Evolutionary conservation across 306 rosid species (phyloP).

Genomic region (Gleditsia sinensis): DNA sequence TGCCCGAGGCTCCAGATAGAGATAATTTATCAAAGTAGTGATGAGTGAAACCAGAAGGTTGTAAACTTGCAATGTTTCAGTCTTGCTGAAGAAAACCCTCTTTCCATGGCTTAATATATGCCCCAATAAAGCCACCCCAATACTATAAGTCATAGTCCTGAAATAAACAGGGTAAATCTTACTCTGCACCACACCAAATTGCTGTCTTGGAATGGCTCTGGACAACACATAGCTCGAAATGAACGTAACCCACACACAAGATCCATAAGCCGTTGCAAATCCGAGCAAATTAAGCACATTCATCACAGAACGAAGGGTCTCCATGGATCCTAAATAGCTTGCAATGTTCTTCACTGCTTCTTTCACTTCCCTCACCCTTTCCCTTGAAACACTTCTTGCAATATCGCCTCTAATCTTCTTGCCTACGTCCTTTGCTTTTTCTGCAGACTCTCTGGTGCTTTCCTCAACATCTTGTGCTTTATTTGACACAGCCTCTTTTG

Average conservation of each 20-base stretch:
- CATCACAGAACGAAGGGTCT: not conserved
- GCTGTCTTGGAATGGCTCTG: conserved; percentile 59
- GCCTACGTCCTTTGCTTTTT: conserved; percentile 42
- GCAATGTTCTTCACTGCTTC: conserved; percentile 1
- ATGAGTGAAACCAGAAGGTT: conserved; percentile 50
- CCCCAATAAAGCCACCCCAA: conserved; percentile 54
- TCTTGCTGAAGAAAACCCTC: not conserved
- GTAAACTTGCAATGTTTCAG: conserved; percentile 45
- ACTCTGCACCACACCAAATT: conserved; percentile 75
- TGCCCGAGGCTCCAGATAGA: conserved; percentile 80
- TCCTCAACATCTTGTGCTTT: conserved; percentile 36
- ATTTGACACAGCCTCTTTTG: conserved; percentile 27
- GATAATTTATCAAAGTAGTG: conserved; percentile 46
- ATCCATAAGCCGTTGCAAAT: conserved; percentile 58
- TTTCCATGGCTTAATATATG: conserved; percentile 40
- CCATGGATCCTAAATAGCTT: not conserved
- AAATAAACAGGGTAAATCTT: conserved; percentile 80
- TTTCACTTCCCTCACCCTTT: not conserved
- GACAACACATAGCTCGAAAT: conserved; percentile 61
- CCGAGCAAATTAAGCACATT: conserved; percentile 47
- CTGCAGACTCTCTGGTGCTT: conserved; percentile 22
- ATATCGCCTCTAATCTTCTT: conserved; percentile 25
- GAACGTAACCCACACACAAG: conserved; percentile 74
- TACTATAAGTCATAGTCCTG: conserved; percentile 49
- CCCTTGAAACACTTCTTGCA: conserved; percentile 30